Evolutionary conservation across 495 filamentous ascomycete genomes (phyloP), one percentile per base, ranked within the genome.

Genomic region (Lasiosphaeris hirsuta): DNA sequence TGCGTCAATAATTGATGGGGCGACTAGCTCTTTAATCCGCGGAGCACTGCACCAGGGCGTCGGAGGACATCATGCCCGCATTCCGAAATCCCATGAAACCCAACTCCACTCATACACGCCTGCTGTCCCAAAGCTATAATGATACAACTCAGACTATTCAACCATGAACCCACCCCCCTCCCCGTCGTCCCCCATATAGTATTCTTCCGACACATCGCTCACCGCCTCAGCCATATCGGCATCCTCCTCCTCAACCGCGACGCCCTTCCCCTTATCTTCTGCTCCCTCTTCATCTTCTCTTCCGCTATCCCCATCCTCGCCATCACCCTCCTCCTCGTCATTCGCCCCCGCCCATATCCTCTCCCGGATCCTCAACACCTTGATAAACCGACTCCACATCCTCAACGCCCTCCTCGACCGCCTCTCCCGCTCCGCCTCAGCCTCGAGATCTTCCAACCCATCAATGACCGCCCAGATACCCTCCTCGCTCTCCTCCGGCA

Each of bases 361-460:
- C 72, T 95, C 82, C 49, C 84, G 78, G 54, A 98, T 90, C 53
- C 90, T 79, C 62, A 97, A 69, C 34, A 78, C 89, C 53, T 87
- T 77, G 66, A 96, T 70, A 23, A 96, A 87, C 18, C 84, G 71
- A 58, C 82, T 86, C 94, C 94, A 97, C 66, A 87, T 67, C 56
- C 78, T 79, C 63, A 96, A 72, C 17, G 83, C 82, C 63, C 81
- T 78, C 6, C 71, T 69, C 33, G 74, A 77, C 64, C 79, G 81
- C 51, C 72, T 72, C 51, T 86, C 81, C 38, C 81, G 70, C 55
- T 86, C 83, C 19, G 77, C 73, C 63, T 82, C 78, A 14, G 73
- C 78, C 61, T 78, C 78, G 63, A 86, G 79, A 56, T 87, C 80
- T 47, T 79, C 78, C 48, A 97, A 68, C 4, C 81, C 85, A 11